Conservation (phyloP, 768 basidiomycete species). For the Lentinula sp. region DNA sequence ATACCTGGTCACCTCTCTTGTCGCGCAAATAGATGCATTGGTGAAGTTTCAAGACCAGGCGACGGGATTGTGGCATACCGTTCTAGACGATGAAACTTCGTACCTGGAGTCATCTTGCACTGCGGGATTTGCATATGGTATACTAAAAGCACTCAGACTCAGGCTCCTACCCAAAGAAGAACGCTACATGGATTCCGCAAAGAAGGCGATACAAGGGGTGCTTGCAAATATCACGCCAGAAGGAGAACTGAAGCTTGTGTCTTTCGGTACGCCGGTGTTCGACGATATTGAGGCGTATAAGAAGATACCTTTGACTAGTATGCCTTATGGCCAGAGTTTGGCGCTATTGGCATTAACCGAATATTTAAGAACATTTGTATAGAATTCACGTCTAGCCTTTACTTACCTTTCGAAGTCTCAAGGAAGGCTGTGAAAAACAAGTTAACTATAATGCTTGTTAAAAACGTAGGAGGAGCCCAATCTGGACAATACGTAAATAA, state of each 20-base stretch:
- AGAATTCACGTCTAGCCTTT: constrained; percentile 7
- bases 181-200: constrained; percentile 28
- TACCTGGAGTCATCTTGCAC: constrained; percentile 47
- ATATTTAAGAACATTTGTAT: constrained; percentile 35
- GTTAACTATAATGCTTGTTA: not conserved
- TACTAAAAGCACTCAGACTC: constrained; percentile 35
- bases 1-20: constrained; percentile 33
- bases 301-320: constrained; percentile 45
- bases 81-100: constrained; percentile 39
- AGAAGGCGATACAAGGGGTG: constrained; percentile 35
- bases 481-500: not conserved
- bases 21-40: constrained; percentile 42
- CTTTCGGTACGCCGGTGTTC: constrained; percentile 52
- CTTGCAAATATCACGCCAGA: constrained; percentile 36
- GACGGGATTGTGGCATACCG: constrained; percentile 49
- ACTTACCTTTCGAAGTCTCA: not conserved
- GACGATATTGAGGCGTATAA: constrained; percentile 41
- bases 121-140: constrained; percentile 44
- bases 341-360: constrained; percentile 45
- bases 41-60: constrained; percentile 35
- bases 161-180: constrained; percentile 36
- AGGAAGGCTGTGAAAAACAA: too few species aligned
- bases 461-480: not conserved
- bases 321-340: constrained; percentile 54
- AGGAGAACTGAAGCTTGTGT: constrained; percentile 40